Evolutionary conservation across 495 filamentous ascomycete genomes (phyloP).

Genomic region (Geoglossum glabrum): DNA sequence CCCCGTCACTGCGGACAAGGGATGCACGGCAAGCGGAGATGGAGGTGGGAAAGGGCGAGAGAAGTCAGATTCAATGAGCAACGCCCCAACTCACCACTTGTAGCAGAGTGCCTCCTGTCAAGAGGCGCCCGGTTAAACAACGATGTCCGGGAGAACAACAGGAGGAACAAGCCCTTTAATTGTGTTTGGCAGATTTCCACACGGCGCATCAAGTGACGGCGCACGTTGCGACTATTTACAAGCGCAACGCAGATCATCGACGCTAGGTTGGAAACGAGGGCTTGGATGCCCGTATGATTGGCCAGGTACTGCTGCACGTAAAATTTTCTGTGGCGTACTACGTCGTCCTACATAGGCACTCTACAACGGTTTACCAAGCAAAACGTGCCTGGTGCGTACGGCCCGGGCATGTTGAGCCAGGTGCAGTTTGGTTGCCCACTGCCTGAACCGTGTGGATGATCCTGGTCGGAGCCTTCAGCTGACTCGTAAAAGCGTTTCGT

Average conservation of each 20-base stretch:
- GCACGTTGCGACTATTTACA: no score
- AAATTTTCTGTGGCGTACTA: not conserved
- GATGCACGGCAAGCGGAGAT: not conserved
- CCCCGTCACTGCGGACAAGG: no score
- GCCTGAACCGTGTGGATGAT: not conserved
- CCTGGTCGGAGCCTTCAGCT: not conserved
- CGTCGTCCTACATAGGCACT: not conserved
- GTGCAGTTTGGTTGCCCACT: not conserved
- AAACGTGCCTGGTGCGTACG: not conserved
- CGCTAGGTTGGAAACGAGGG: not conserved
- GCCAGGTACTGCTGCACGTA: not conserved
- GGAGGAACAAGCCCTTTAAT: not conserved
- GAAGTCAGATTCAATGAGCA: not conserved
- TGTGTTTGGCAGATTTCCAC: not conserved
- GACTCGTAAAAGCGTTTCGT: not conserved
- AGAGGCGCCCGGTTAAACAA: not conserved
- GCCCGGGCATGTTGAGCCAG: not conserved
- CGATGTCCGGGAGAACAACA: not conserved
- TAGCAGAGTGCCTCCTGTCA: no score
- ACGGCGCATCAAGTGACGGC: not conserved
- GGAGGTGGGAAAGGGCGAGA: not conserved
- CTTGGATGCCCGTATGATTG: not conserved
- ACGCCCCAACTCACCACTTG: not conserved
- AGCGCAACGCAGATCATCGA: conserved; percentile 1
- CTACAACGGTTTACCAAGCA: not conserved